phyloP scores from a whole-genome alignment of 163 green algal species.

The Chlamydomonas reinhardtii region DNA sequence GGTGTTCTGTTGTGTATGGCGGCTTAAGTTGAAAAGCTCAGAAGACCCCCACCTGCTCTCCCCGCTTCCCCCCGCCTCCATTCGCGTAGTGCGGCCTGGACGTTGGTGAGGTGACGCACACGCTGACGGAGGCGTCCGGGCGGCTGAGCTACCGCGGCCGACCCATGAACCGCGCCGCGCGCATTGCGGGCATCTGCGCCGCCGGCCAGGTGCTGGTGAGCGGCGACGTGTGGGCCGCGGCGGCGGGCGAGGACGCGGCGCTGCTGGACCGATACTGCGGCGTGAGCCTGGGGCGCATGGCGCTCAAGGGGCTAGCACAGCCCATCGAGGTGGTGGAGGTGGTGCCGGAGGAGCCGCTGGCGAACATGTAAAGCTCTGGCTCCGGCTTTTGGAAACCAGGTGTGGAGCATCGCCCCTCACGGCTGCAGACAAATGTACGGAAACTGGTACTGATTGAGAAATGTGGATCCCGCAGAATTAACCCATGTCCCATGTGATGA shows the following conservation, averaged over 20 bases:
- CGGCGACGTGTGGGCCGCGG: neutral
- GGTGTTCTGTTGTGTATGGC: no score
- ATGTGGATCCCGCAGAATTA: no score
- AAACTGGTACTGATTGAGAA: no score
- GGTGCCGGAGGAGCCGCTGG: no score
- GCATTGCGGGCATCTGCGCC: neutral
- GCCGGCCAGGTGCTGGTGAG: slow-evolving; percentile 13
- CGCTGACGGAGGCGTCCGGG: neutral
- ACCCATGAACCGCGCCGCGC: slow-evolving; percentile 40
- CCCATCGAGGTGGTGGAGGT: neutral
- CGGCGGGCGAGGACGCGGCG: neutral
- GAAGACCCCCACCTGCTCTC: no score
- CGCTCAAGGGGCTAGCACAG: neutral
- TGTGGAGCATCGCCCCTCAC: no score
- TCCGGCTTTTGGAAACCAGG: no score
- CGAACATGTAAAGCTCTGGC: no score
- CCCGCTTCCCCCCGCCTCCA: no score
- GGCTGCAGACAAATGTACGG: no score
- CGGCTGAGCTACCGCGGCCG: slow-evolving; percentile 27
- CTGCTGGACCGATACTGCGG: neutral
- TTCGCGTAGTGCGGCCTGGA: slow-evolving; percentile 3
- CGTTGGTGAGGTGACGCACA: neutral
- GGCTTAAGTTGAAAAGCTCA: no score
- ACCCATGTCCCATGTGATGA: no score
- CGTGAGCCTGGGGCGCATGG: neutral